Base-by-base conservation (phyloP, 164 flowering plant species). In the Amborella trichopoda region DNA sequence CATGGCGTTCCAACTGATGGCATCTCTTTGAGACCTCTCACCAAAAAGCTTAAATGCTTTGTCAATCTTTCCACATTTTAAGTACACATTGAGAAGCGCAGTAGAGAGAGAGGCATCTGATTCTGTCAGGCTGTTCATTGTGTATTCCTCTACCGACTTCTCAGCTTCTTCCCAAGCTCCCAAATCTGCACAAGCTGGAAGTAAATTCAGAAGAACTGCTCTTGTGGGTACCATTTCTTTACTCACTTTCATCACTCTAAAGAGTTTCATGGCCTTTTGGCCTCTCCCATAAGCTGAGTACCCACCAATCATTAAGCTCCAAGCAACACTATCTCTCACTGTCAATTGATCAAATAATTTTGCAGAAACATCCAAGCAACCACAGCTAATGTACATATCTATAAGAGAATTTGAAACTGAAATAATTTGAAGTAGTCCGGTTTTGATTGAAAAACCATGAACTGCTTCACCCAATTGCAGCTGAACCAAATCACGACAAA, bases 301-400 rank as follows among this genome's bases (percentile, higher is more conserved):
- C 3, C 59, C 59, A 21, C 52, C 59, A 16, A 55, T 55, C 46
- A 55, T 55, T 3, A 52, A 45, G 19, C 50, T 55, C 59, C 59
- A 55, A 10, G 59, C 38, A 46, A 39, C 46, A 39, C 37, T 26
- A 40, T 55, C 52, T 36, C 40, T 55, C 10, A 3, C 23, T 20
- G 8, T 21, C 52, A 46, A 19, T 3, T 11, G 16, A 10, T 40
- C 18, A 39, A 55, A 55, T 10, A 47, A 19, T 28, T 12, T n/a
- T 3, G 37, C 2, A 0, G 59, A 44, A 39, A 42, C 46, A 28
- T 27, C 37, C 59, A 55, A 38, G 44, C 36, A 21, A 26, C 33
- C 26, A 16, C 50, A 40, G 40, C 40, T 48, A 12, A 28, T 39
- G 28, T 55, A 55, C 59, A 55, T 55, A 40, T 47, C 40, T 18